Evolutionary conservation across 2,329 filamentous ascomycete species (phyloP), one percentile per base, ranked within the genome.

Genomic region (Ascochyta pisi): DNA sequence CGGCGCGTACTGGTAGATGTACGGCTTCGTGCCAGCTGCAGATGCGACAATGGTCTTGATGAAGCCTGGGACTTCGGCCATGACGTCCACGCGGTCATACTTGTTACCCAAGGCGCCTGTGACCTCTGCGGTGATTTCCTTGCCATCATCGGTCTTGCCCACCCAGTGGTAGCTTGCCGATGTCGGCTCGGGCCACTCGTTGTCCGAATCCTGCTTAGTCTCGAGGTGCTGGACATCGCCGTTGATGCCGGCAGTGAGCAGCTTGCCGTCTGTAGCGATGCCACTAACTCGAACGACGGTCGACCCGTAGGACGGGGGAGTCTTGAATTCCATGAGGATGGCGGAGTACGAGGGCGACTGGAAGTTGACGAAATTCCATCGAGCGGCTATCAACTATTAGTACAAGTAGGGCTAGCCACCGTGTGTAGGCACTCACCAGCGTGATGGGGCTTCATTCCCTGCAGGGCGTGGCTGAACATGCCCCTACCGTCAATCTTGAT

Each of bases 401-500:
- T 41, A 8, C 7, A 12, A 15, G 22, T 13, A 9, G 40, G 34
- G n/a, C n/a, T 47, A 1, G 15, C 22, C 1, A 38, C 5, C 38
- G 29, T 27, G 38, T 16, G 22, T 35, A 10, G 13, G 5, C 44
- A 68, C 79, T 68, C 80, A 87, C 85, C 93, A 57, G 92, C 90
- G 75, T 99, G 96, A 77, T 99, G 95, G 37, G 95, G 95, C 84
- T 99, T 99, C 94, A 98, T 98, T 75, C 93, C 95, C 80, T 98
- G 95, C 46, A 98, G 81, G 37, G 92, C 93, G 76, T 95, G 89
- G 64, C 89, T 83, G 78, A 92, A 94, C 69, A 96, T 81, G 29
- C 88, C 92, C 61, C 83, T 86, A 54, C 94, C 94, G 70, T 86
- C 89, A 75, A 96, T 87, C 74, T 96, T 89, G 60, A 96, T 82